A percentile compares a stretch with the other conserved stretches of the same genome.
Conservation (phyloP, 257 asterid genomes). For the Nicotiana noctiflora region DNA sequence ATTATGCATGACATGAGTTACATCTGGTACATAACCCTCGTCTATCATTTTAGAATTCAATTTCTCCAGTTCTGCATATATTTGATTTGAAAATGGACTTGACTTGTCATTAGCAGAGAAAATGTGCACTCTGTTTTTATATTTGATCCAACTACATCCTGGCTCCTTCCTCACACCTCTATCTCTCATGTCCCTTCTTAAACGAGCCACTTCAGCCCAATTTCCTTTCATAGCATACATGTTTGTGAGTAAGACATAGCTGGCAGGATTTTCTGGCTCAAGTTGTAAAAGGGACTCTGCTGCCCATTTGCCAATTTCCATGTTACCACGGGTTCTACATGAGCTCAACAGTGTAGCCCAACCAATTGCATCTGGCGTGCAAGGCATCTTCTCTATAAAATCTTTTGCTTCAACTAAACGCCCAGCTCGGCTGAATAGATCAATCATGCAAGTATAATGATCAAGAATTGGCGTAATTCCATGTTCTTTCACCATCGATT, state of each 20-base stretch:
- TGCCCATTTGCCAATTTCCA: slow-evolving; percentile 44
- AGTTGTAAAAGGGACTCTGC: slow-evolving; percentile 31
- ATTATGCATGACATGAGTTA: slow-evolving; percentile 33
- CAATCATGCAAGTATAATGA: slow-evolving; percentile 59
- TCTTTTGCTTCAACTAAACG: slow-evolving; percentile 62
- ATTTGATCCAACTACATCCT: slow-evolving; percentile 44
- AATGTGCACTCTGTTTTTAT: slow-evolving; percentile 36
- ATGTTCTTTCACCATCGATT: slow-evolving; percentile 51
- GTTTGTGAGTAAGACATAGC: slow-evolving; percentile 36
- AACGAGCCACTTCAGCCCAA: slow-evolving; percentile 40
- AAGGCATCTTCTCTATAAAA: slow-evolving; percentile 74
- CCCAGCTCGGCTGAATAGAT: slow-evolving; percentile 76
- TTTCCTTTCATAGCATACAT: slow-evolving; percentile 34
- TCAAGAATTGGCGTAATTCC: slow-evolving; percentile 46
- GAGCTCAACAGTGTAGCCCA: slow-evolving; percentile 44
- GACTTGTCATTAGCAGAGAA: slow-evolving; percentile 45
- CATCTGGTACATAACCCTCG: slow-evolving; percentile 42
- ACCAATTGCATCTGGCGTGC: slow-evolving; percentile 35
- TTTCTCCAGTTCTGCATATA: slow-evolving; percentile 39
- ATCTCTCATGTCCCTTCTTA: slow-evolving; percentile 43
- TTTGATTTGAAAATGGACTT: slow-evolving; percentile 36
- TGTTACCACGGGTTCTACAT: slow-evolving; percentile 32
- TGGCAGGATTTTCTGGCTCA: slow-evolving; percentile 36
- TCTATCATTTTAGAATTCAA: slow-evolving; percentile 34
- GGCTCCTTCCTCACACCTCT: slow-evolving; percentile 36